Evolutionary conservation across 1,284 basidiomycete species (phyloP).

Genomic region (Puccinia horiana): DNA sequence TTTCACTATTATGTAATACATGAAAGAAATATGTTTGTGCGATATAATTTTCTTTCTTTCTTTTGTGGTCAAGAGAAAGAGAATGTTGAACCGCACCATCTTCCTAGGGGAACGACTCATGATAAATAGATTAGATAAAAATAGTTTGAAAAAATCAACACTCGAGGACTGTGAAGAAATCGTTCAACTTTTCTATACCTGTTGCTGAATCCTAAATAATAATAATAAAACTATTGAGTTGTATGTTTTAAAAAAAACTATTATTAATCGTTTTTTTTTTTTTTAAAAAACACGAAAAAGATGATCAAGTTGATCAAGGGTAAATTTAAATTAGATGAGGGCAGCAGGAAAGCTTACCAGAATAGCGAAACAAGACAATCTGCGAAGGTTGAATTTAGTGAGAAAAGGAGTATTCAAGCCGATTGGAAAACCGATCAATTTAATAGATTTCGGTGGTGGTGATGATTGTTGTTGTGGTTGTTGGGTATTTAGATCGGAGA

Average conservation of each 20-base stretch:
- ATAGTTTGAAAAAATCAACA: neutral
- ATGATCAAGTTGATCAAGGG: neutral
- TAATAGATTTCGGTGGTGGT: neutral
- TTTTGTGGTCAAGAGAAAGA: too few relatives aligned
- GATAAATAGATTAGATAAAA: neutral
- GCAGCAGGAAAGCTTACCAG: neutral
- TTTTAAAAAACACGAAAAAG: neutral
- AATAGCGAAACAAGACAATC: constrained; percentile 10
- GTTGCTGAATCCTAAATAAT: neutral
- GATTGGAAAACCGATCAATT: neutral
- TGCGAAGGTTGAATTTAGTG: neutral
- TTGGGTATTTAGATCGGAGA: neutral
- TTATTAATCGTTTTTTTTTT: neutral
- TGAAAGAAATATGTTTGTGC: too few relatives aligned
- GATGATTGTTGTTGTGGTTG: too few relatives aligned
- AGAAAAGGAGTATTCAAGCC: neutral
- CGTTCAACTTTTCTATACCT: neutral
- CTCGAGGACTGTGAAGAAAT: neutral
- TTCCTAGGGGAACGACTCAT: neutral
- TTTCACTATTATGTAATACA: too few relatives aligned
- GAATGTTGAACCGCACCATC: neutral
- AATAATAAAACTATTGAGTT: neutral
- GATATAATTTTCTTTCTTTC: too few relatives aligned
- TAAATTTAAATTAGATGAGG: neutral
- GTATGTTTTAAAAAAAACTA: neutral